Conservation (phyloP, 2,329 filamentous ascomycete species). For the Fusarium aywerte region DNA sequence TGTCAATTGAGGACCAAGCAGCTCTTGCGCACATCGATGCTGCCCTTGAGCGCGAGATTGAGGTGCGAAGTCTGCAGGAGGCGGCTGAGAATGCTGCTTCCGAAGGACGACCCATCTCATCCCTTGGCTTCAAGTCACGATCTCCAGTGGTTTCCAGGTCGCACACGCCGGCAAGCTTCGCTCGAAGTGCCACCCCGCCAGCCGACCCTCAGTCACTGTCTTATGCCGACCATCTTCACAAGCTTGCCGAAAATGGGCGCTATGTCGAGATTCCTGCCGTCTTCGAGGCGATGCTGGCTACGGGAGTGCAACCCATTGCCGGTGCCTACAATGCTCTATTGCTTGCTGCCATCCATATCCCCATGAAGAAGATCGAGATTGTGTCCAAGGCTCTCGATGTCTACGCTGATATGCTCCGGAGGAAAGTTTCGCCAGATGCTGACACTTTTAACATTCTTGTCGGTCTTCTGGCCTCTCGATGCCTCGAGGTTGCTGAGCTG, state of each 20-base stretch:
- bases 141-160: conserved; percentile 57
- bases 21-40: conserved; percentile 86
- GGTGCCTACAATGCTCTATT: conserved; percentile 93
- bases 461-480: conserved; percentile 80
- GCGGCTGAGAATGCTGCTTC: conserved; percentile 56
- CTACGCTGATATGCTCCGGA: conserved; percentile 94
- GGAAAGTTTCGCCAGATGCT: conserved; percentile 82
- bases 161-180: conserved; percentile 58
- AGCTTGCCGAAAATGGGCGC: conserved; percentile 75
- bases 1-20: conserved; percentile 63
- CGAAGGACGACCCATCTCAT: conserved; percentile 52
- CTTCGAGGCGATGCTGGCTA: conserved; percentile 89
- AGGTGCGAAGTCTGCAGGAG: conserved; percentile 61
- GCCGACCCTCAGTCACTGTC: conserved; percentile 72
- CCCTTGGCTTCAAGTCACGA: conserved; percentile 53
- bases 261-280: conserved; percentile 90
- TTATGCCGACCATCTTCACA: conserved; percentile 82
- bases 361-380: conserved; percentile 81
- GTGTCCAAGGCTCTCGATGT: conserved; percentile 93
- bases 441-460: conserved; percentile 91
- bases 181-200: conserved; percentile 69
- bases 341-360: conserved; percentile 83
- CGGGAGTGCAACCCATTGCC: conserved; percentile 82
- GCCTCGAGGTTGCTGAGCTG: conserved; percentile 78
- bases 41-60: conserved; percentile 81